These are phyloP conservation scores for Solanum etuberosum DNA, from an alignment of 257 asterid genomes.

Conservation along the genomic window DNA sequence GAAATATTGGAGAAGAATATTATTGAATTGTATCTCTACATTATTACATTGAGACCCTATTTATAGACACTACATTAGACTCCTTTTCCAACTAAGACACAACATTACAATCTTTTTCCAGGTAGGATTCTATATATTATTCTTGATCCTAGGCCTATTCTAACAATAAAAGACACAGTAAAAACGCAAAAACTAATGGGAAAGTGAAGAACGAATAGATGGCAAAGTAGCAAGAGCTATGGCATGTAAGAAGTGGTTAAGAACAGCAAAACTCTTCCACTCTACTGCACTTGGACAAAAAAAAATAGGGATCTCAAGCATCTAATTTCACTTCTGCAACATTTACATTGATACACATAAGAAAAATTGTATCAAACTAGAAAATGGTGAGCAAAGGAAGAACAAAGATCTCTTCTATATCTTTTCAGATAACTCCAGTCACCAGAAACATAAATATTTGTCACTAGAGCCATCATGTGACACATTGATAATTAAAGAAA, in stretches of 20 bases:
- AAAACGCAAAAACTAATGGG: background rate
- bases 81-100: background rate
- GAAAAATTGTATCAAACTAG: background rate
- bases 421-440: background rate
- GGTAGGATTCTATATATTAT: background rate
- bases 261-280: background rate
- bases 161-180: background rate
- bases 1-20: background rate
- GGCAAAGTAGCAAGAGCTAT: background rate
- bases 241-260: background rate
- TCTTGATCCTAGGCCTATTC: background rate
- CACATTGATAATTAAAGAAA: background rate
- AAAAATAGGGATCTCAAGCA: background rate
- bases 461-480: background rate
- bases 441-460: background rate
- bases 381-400: background rate
- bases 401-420: background rate
- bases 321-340: background rate
- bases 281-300: background rate
- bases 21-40: background rate
- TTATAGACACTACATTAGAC: background rate
- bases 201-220: background rate
- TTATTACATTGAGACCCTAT: background rate
- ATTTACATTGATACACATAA: background rate
- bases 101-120: background rate